Evolutionary conservation across 176 grass and related monocot genomes (phyloP), one percentile per base, ranked within the genome.

Genomic region (Zoysia japonica): DNA sequence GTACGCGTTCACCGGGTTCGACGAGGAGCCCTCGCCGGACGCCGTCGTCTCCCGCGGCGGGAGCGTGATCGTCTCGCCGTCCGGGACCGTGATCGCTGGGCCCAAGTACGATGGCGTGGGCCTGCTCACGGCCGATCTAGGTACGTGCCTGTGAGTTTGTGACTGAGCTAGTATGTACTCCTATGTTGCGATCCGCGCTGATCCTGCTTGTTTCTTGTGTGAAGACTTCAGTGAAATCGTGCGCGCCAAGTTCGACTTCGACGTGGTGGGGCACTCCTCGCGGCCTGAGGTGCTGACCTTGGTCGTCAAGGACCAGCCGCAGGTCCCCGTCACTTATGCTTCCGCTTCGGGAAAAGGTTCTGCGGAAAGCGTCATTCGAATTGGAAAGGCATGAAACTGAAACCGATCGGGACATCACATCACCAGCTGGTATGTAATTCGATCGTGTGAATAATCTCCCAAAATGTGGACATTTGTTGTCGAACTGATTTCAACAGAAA

Each of bases 1-100:
- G 44, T 91, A 88, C 78, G 42, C 61, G 37, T 91, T 79, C 61
- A 42, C 65, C 67, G n/a, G n/a, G 17, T 70, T 70, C 67, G 67
- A 70, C 67, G 44, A 70, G 44, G 67, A 70, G 67, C 45, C 67
- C 9, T 10, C 8, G 1, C 67, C 67, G 1, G n/a, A 47, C 9
- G 45, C 4, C n/a, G 67, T 70, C 67, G 43, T 70, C 8, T 48
- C 9, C 67, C 67, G 67, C 10, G 67, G 67, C 0, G 67, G 67
- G 9, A 70, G 67, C 67, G 67, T 70, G 1, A 68, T 46, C 65
- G 65, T 68, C 41, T 68, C 65, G 16, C 65, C 65, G 65, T n/a
- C 65, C 3, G 65, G 65, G 41, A 3, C 1, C 41, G 65, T 68
- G 3, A 16, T 68, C 3, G 65, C 65, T 0, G 65, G 65, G 65